Evolutionary conservation across 306 rosid genomes (phyloP).

Genomic region (Quercus cerris): DNA sequence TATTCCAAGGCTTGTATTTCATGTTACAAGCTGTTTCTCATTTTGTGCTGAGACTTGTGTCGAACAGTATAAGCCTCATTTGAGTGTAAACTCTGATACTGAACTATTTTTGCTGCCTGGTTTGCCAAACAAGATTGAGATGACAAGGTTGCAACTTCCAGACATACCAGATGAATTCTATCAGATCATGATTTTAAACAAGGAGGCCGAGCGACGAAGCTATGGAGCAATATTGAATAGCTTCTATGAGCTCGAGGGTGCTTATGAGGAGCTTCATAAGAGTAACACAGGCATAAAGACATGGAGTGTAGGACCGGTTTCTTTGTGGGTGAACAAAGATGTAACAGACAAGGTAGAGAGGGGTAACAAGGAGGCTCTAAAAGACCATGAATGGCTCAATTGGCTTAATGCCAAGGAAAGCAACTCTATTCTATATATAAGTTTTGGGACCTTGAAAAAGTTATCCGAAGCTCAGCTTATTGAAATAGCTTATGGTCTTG

Average conservation of each 20-base stretch:
- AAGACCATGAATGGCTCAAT: conserved; percentile 25
- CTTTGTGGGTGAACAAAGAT: conserved; percentile 30
- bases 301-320: conserved; percentile 42
- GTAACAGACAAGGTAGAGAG: conserved; percentile 22
- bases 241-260: no score
- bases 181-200: no score
- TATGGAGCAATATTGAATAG: no score
- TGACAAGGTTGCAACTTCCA: conserved; percentile 41
- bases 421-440: conserved; percentile 13
- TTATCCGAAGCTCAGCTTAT: not conserved
- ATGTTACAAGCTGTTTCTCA: conserved; percentile 8
- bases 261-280: no score
- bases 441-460: conserved; percentile 4
- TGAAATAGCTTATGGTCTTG: conserved; percentile 3
- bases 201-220: no score
- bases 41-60: conserved; percentile 17
- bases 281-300: conserved; percentile 17
- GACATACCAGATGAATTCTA: no score
- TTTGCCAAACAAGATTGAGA: conserved; percentile 23
- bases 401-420: conserved; percentile 30
- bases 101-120: conserved; percentile 24
- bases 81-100: conserved; percentile 6
- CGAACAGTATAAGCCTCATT: conserved; percentile 11
- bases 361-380: conserved; percentile 6
- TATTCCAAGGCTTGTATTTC: conserved; percentile 35